Percentiles rank a stretch among this genome's conserved stretches.
Conservation (phyloP, 305 asterid species). For the Ajuga reptans region DNA sequence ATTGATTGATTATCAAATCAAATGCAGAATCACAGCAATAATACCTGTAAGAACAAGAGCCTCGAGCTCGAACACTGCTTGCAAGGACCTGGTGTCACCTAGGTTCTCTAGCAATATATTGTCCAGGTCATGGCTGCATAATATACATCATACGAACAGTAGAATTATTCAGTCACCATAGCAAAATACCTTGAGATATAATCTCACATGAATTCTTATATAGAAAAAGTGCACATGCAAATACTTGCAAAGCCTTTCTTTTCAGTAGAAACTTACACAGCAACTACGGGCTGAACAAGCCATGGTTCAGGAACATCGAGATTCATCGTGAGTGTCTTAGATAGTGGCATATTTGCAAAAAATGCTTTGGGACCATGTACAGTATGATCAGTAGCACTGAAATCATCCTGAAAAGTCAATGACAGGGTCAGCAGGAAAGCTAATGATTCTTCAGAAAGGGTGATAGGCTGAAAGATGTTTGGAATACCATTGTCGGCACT, state of each 20-base stretch:
- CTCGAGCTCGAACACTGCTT: slow-evolving; percentile 93
- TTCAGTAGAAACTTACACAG: slow-evolving; percentile 52
- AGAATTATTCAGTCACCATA: neutral
- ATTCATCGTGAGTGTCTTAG: slow-evolving; percentile 98
- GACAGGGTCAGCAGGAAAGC: slow-evolving; percentile 25
- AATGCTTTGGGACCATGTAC: slow-evolving; percentile 86
- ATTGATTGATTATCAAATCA: slow-evolving; percentile 17
- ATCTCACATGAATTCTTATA: neutral
- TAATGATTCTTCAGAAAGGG: slow-evolving; percentile 16
- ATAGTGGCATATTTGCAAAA: slow-evolving; percentile 95
- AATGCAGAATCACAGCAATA: neutral
- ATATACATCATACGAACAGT: slow-evolving; percentile 13
- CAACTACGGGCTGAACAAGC: slow-evolving; percentile 92
- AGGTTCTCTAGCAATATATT: slow-evolving; percentile 93
- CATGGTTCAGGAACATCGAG: slow-evolving; percentile 99
- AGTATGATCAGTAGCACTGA: slow-evolving; percentile 62
- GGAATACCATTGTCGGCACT: slow-evolving; percentile 72
- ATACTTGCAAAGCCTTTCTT: neutral
- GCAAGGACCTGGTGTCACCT: slow-evolving; percentile 82
- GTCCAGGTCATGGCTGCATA: slow-evolving; percentile 90
- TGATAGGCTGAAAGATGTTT: slow-evolving; percentile 19
- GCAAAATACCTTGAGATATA: neutral
- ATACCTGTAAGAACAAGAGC: slow-evolving; percentile 96
- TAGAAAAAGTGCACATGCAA: neutral
- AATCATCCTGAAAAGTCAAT: slow-evolving; percentile 69